Conservation (phyloP, 176 grass and related monocot genomes). For the Olyra latifolia region DNA sequence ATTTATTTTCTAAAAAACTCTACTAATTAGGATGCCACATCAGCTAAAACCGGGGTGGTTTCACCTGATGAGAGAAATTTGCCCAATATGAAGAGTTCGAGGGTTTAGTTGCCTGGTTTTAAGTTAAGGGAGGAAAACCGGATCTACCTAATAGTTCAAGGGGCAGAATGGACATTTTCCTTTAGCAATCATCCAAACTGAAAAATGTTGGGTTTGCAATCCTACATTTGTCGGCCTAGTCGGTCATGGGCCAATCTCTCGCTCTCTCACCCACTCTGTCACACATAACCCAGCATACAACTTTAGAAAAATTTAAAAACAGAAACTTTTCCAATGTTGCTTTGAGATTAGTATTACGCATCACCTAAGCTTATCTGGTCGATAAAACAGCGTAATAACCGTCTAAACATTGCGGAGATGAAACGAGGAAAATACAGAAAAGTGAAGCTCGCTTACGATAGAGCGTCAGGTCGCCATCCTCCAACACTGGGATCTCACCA, state of each 20-base stretch:
- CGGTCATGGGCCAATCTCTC: not conserved
- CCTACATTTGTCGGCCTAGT: not conserved
- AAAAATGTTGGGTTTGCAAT: not conserved
- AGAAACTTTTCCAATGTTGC: not conserved
- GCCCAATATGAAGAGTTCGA: too few species aligned
- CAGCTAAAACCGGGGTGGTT: too few species aligned
- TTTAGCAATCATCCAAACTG: not conserved
- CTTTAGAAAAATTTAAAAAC: not conserved
- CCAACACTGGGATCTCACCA: conserved; percentile 48
- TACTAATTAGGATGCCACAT: too few species aligned
- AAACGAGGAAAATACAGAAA: not conserved
- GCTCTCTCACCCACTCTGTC: too few species aligned
- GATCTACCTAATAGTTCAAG: too few species aligned
- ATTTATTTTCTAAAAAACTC: too few species aligned
- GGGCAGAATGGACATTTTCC: not conserved
- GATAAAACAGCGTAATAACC: not conserved
- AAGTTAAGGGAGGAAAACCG: too few species aligned
- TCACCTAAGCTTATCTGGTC: not conserved
- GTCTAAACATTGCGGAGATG: not conserved
- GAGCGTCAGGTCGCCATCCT: conserved; percentile 53
- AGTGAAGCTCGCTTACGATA: conserved; percentile 27
- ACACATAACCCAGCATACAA: not conserved
- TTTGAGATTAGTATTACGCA: not conserved
- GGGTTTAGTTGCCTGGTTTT: too few species aligned
- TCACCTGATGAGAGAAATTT: too few species aligned